These are phyloP conservation scores for Pichia inconspicua DNA, from an alignment of 1,139 yeast species.

Conservation along the genomic window DNA sequence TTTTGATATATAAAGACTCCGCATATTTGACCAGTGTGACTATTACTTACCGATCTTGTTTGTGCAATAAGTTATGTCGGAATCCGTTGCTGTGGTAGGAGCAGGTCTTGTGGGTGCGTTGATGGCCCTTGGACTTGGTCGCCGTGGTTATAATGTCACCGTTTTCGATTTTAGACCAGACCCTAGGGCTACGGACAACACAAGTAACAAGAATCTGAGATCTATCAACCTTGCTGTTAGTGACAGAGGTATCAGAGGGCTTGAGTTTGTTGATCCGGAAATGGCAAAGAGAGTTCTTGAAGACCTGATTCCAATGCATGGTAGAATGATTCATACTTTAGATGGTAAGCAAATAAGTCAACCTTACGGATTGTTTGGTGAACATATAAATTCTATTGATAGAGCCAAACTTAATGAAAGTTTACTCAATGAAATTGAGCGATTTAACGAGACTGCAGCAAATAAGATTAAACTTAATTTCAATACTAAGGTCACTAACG, in stretches of 20 bases:
- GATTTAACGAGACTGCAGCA: slow-evolving; percentile 24
- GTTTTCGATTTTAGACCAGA: slow-evolving; percentile 56
- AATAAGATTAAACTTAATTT: slow-evolving; percentile 43
- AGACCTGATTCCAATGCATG: slow-evolving; percentile 74
- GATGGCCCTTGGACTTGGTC: slow-evolving; percentile 72
- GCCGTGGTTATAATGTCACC: slow-evolving; percentile 66
- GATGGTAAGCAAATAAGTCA: slow-evolving; percentile 63
- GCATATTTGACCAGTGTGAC: background rate
- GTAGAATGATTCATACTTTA: slow-evolving; percentile 78
- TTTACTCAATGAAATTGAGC: slow-evolving; percentile 55
- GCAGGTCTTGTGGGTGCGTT: slow-evolving; percentile 90
- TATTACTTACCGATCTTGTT: background rate
- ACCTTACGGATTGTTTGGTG: slow-evolving; percentile 76
- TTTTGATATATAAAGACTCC: background rate
- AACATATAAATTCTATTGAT: slow-evolving; percentile 78
- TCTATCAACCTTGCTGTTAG: slow-evolving; percentile 87
- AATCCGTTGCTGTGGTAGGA: slow-evolving; percentile 51
- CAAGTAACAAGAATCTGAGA: slow-evolving; percentile 35
- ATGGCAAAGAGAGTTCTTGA: slow-evolving; percentile 51
- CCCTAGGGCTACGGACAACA: slow-evolving; percentile 22
- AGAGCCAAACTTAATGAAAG: slow-evolving; percentile 59
- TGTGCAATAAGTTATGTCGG: slow-evolving; percentile 11
- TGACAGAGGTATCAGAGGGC: slow-evolving; percentile 69
- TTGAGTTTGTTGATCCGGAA: slow-evolving; percentile 51
- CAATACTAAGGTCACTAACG: slow-evolving; percentile 42